phyloP scores from a whole-genome alignment of 805 yeast species.

The Yarrowia sp. region DNA sequence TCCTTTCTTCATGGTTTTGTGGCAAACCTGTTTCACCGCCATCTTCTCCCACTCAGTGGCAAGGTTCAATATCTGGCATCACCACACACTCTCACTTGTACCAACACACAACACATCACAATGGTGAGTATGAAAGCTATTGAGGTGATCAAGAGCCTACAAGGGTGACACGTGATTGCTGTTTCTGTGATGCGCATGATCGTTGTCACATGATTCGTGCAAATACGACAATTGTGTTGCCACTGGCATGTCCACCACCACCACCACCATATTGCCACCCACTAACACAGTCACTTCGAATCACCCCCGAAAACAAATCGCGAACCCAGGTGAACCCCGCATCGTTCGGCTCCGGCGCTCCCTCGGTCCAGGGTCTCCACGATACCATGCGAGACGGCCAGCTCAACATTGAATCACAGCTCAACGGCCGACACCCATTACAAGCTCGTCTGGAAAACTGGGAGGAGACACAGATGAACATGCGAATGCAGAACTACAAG shows the following conservation, averaged over 20 bases:
- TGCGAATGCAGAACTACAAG: slow-evolving; percentile 78
- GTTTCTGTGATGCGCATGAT: no score
- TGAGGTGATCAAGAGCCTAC: no score
- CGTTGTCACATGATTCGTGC: no score
- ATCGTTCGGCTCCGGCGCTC: slow-evolving; percentile 51
- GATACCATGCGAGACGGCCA: slow-evolving; percentile 64
- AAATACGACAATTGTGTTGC: background rate
- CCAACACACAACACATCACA: slow-evolving; percentile 18
- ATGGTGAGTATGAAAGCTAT: slow-evolving; percentile 3
- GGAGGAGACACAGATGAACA: slow-evolving; percentile 76
- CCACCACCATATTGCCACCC: background rate
- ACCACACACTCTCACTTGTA: slow-evolving; percentile 6
- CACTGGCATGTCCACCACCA: no score
- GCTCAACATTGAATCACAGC: slow-evolving; percentile 60
- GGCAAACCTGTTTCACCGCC: no score
- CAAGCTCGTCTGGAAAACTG: slow-evolving; percentile 77
- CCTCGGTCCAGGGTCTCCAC: slow-evolving; percentile 64
- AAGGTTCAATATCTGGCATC: slow-evolving; percentile 30
- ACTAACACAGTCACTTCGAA: slow-evolving; percentile 36
- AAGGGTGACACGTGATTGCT: no score
- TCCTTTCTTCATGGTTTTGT: background rate
- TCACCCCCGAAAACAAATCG: slow-evolving; percentile 25
- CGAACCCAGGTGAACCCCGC: slow-evolving; percentile 34
- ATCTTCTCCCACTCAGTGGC: background rate
- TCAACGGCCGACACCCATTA: slow-evolving; percentile 70